These are phyloP conservation scores for Acanthamoeba sp. DNA, from an alignment of 208 protist genomes.

Conservation along the genomic window DNA sequence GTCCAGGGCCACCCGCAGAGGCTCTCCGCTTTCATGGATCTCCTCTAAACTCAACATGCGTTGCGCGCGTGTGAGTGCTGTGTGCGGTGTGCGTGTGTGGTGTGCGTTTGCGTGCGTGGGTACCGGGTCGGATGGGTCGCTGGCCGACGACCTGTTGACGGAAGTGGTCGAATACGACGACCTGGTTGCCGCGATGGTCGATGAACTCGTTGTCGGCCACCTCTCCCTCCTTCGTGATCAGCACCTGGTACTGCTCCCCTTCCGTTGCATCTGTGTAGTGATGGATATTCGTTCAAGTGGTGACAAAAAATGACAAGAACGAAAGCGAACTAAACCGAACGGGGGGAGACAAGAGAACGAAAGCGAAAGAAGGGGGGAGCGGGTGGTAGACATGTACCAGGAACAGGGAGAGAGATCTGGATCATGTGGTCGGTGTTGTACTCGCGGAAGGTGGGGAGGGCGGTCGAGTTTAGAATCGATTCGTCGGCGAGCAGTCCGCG, in stretches of 20 bases:
- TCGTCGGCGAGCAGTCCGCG: conserved; percentile 81
- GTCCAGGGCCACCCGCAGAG: conserved; percentile 79
- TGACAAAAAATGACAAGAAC: not conserved
- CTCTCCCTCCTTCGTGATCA: conserved; percentile 82
- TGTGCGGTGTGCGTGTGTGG: not conserved
- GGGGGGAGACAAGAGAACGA: not conserved
- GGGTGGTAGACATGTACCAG: not conserved
- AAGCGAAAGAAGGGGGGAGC: not conserved
- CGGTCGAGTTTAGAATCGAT: conserved; percentile 81
- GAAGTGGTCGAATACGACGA: conserved; percentile 85
- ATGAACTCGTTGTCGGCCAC: conserved; percentile 82
- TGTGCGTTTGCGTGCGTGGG: not conserved
- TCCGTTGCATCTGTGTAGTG: not conserved
- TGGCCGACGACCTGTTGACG: conserved; percentile 77
- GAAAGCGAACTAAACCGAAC: not conserved
- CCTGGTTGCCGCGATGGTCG: conserved; percentile 75
- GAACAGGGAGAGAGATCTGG: conserved; percentile 23
- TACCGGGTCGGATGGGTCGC: conserved; percentile 62
- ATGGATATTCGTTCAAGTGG: too few relatives aligned
- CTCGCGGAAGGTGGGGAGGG: conserved; percentile 82
- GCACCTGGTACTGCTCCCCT: conserved; percentile 17
- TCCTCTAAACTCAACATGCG: not conserved
- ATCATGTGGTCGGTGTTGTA: conserved; percentile 87
- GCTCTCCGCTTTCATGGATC: not conserved
- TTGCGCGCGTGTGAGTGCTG: not conserved